Evolutionary conservation across 23 red algal species (phyloP).

Genomic region (Gracilaria caudata): DNA sequence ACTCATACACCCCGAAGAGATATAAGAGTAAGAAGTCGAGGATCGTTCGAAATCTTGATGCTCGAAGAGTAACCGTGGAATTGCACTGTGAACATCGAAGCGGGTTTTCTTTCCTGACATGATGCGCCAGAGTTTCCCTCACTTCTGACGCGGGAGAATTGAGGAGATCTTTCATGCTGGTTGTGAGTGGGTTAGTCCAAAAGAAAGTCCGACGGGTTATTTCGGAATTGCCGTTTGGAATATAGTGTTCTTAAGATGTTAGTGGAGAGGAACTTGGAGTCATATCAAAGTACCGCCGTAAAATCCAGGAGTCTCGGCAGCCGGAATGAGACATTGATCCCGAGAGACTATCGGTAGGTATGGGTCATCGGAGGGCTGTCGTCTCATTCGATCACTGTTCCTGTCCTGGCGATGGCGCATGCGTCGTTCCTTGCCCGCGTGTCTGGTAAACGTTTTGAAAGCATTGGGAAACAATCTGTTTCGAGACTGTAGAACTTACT

Average conservation of each 20-base stretch:
- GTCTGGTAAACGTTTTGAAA: too few relatives aligned
- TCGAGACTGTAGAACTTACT: background rate
- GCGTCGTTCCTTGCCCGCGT: too few relatives aligned
- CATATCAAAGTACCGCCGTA: background rate
- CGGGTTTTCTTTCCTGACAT: background rate
- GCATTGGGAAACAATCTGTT: too few relatives aligned
- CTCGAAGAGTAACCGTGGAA: background rate
- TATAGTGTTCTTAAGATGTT: background rate
- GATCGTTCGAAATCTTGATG: background rate
- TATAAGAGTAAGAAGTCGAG: constrained; percentile 51
- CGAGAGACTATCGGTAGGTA: background rate
- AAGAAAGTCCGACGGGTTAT: background rate
- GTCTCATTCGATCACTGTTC: background rate
- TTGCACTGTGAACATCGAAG: constrained; percentile 9
- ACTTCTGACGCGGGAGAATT: background rate
- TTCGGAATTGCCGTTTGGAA: background rate
- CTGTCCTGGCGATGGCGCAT: background rate
- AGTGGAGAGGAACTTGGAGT: background rate
- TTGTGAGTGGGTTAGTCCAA: background rate
- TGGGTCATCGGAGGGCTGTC: background rate
- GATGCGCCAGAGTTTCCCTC: background rate
- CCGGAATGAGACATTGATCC: background rate
- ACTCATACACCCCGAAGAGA: constrained; percentile 40
- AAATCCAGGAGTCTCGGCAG: background rate
- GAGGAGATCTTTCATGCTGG: background rate